phyloP scores from a whole-genome alignment of 768 basidiomycete genomes.

The Lentinus tigrinus region DNA sequence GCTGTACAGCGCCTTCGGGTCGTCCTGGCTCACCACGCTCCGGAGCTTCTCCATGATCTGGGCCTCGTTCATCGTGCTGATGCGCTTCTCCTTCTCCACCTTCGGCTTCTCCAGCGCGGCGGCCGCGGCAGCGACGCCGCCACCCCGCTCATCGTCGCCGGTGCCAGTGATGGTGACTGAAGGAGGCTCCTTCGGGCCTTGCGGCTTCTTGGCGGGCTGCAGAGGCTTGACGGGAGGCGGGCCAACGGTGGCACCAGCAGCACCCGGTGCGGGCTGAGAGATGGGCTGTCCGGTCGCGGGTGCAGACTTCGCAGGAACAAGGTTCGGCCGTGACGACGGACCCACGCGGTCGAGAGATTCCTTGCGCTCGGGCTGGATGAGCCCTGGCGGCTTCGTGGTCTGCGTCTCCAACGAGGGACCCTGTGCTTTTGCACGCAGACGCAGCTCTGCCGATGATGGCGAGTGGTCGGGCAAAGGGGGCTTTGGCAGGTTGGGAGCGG shows the following conservation, averaged over 20 bases:
- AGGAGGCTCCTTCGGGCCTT: slow-evolving; percentile 25
- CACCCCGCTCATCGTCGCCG: slow-evolving; percentile 47
- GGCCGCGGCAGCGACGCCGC: slow-evolving; percentile 66
- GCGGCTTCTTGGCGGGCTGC: slow-evolving; percentile 67
- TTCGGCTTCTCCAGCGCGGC: slow-evolving; percentile 66
- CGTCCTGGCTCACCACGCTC: slow-evolving; percentile 81
- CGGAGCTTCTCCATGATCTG: slow-evolving; percentile 98
- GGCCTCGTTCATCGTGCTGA: slow-evolving; percentile 94
- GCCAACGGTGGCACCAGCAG: slow-evolving; percentile 48
- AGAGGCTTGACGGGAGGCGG: slow-evolving; percentile 72
- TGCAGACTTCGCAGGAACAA: slow-evolving; percentile 42
- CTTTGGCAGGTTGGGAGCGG: slow-evolving; percentile 36
- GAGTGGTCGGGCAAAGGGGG: slow-evolving; percentile 47
- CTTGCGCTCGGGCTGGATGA: slow-evolving; percentile 43
- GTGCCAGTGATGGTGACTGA: slow-evolving; percentile 48
- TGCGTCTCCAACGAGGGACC: slow-evolving; percentile 41
- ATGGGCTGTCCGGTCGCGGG: slow-evolving; percentile 44
- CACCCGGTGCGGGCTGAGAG: slow-evolving; percentile 43
- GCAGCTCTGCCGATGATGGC: slow-evolving; percentile 64
- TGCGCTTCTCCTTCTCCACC: slow-evolving; percentile 69
- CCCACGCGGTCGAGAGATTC: slow-evolving; percentile 42
- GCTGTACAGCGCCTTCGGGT: slow-evolving; percentile 87
- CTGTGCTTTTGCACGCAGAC: slow-evolving; percentile 60
- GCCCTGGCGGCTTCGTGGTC: slow-evolving; percentile 32
- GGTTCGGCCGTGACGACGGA: slow-evolving; percentile 36